phyloP scores from a whole-genome alignment of 305 asterid genomes.

The Rubia occidens region DNA sequence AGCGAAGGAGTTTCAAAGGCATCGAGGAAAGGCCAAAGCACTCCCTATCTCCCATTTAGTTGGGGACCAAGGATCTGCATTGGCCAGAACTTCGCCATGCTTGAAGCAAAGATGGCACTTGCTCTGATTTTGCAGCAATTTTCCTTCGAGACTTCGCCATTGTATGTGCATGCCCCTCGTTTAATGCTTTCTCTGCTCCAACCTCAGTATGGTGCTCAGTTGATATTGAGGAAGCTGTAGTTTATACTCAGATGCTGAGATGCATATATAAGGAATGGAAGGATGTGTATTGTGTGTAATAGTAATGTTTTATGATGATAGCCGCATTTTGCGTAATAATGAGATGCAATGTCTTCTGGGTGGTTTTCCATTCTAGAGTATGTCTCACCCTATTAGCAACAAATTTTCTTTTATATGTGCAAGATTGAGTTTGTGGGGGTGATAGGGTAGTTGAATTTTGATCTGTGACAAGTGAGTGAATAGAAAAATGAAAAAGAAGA shows the following conservation, averaged over 20 bases:
- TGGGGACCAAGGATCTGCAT: conserved; percentile 50
- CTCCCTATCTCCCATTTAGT: conserved; percentile 40
- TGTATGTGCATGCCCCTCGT: conserved; percentile 44
- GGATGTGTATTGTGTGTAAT: too few species aligned
- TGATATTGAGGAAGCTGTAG: conserved; percentile 26
- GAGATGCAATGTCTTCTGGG: too few species aligned
- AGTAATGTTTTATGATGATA: too few species aligned
- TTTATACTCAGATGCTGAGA: not conserved
- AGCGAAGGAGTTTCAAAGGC: conserved; percentile 40
- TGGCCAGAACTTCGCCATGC: conserved; percentile 40
- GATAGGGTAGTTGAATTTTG: too few species aligned
- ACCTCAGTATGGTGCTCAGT: conserved; percentile 52
- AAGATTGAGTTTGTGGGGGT: too few species aligned
- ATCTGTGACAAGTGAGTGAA: too few species aligned
- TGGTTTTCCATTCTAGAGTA: too few species aligned
- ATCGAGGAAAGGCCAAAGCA: conserved; percentile 19
- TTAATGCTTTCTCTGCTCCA: conserved; percentile 30
- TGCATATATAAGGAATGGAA: too few species aligned
- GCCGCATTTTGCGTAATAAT: too few species aligned
- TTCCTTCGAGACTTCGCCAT: conserved; percentile 40
- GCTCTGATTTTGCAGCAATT: conserved; percentile 34
- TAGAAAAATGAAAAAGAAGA: too few species aligned
- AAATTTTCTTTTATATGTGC: too few species aligned
- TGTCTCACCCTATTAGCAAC: too few species aligned
- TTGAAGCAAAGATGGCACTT: conserved; percentile 45